Percentiles rank a stretch among this genome's conserved stretches.
Evolutionary conservation across 176 grass and related monocot species (phyloP).

Genomic region (Guadua angustifolia): DNA sequence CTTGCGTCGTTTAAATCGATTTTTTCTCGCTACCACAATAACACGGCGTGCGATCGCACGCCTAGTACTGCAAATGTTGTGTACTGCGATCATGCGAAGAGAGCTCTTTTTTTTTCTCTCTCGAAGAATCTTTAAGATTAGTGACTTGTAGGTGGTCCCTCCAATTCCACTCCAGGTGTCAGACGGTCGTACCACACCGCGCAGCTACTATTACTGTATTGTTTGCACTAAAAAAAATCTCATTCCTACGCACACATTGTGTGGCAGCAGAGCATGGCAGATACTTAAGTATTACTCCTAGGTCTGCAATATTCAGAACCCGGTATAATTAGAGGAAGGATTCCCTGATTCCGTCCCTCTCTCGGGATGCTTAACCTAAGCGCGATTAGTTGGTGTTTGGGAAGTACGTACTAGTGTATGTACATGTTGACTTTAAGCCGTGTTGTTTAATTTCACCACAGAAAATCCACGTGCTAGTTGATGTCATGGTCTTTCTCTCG

Average conservation of each 20-base stretch:
- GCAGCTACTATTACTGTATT: background rate
- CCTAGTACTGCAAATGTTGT: background rate
- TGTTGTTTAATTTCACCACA: too few relatives aligned
- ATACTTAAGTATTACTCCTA: background rate
- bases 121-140: constrained; percentile 7
- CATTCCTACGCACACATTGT: constrained; percentile 1
- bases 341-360: constrained; percentile 36
- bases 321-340: constrained; percentile 15
- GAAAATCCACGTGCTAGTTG: too few relatives aligned
- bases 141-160: constrained; percentile 24
- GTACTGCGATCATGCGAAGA: background rate
- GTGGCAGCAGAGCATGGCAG: background rate
- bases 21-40: too few relatives aligned
- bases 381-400: background rate
- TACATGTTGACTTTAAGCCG: too few relatives aligned
- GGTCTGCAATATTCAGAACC: constrained; percentile 6
- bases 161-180: background rate
- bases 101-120: background rate
- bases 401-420: too few relatives aligned
- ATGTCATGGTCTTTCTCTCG: too few relatives aligned
- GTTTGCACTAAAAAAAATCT: background rate
- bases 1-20: too few relatives aligned
- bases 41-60: too few relatives aligned
- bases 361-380: constrained; percentile 31
- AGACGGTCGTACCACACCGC: constrained; percentile 2